Evolutionary conservation across 306 rosid species (phyloP).

Genomic region (Vachellia collinsii): DNA sequence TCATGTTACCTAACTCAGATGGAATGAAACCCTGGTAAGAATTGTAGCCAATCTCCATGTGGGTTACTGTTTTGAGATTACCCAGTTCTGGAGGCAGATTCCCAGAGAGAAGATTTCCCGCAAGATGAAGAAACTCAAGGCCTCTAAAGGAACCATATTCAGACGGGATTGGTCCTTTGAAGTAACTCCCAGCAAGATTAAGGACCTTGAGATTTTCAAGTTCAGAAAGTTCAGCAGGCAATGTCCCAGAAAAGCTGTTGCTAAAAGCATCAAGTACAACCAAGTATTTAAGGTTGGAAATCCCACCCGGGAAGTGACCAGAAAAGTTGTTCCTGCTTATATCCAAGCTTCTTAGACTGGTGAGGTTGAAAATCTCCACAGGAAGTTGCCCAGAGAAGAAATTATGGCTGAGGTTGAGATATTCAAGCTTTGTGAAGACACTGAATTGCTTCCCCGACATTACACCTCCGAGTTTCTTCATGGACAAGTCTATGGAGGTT

Average conservation of each 20-base stretch:
- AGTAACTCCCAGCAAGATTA: constrained; percentile 90
- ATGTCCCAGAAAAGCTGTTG: constrained; percentile 85
- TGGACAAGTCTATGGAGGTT: constrained; percentile 72
- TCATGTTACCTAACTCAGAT: constrained; percentile 76
- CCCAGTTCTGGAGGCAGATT: constrained; percentile 78
- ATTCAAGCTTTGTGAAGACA: constrained; percentile 60
- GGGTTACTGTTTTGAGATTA: constrained; percentile 83
- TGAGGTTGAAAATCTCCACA: constrained; percentile 67
- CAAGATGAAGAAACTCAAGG: constrained; percentile 87
- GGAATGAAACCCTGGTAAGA: constrained; percentile 70
- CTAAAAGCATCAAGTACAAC: constrained; percentile 80
- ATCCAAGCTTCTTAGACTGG: constrained; percentile 63
- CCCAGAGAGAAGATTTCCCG: constrained; percentile 81
- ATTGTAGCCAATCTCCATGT: constrained; percentile 95
- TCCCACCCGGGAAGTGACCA: constrained; percentile 72
- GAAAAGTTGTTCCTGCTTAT: constrained; percentile 94
- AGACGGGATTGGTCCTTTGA: constrained; percentile 82
- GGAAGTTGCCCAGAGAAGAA: constrained; percentile 79
- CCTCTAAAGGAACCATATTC: constrained; percentile 79
- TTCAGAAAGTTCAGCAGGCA: constrained; percentile 71
- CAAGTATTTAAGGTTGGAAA: constrained; percentile 54
- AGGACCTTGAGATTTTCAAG: constrained; percentile 62
- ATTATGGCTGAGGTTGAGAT: constrained; percentile 81
- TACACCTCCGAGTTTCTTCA: constrained; percentile 67
- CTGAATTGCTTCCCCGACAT: constrained; percentile 69